phyloP scores from a whole-genome alignment of 2,329 filamentous ascomycete species.

The Cytospora piceicola region DNA sequence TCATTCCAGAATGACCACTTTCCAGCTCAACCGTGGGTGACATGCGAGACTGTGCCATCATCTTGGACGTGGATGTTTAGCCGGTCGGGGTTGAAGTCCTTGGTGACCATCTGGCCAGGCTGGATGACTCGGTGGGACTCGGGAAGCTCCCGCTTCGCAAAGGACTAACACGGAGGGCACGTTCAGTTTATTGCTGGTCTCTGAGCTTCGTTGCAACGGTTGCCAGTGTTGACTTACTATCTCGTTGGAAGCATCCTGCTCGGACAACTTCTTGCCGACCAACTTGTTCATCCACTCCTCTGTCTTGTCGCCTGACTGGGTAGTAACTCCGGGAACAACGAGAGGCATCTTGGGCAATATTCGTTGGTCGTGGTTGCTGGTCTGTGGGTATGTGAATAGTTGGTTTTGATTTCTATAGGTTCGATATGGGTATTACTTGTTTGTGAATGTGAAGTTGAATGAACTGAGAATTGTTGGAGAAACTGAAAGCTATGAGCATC shows the following conservation, averaged over 20 bases:
- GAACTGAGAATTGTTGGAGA: background rate
- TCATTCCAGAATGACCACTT: background rate
- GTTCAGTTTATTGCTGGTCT: slow-evolving; percentile 1
- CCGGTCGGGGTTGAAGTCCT: slow-evolving; percentile 57
- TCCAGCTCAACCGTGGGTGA: slow-evolving; percentile 55
- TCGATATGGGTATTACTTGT: background rate
- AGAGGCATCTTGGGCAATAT: slow-evolving; percentile 62
- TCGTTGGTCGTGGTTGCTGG: slow-evolving; percentile 6
- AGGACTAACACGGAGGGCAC: slow-evolving; percentile 48
- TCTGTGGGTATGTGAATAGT: slow-evolving; percentile 10
- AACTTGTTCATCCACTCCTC: slow-evolving; percentile 66
- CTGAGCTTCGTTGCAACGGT: background rate
- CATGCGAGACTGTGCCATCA: slow-evolving; percentile 63
- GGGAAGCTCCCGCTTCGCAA: slow-evolving; percentile 64
- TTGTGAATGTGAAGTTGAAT: background rate
- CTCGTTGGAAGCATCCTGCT: slow-evolving; percentile 50
- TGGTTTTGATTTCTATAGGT: background rate
- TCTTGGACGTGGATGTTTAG: slow-evolving; percentile 64
- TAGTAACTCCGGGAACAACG: slow-evolving; percentile 62
- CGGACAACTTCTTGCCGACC: slow-evolving; percentile 65
- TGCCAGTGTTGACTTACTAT: slow-evolving; percentile 48
- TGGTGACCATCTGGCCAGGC: slow-evolving; percentile 61
- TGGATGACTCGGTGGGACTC: slow-evolving; percentile 59
- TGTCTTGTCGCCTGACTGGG: slow-evolving; percentile 49
- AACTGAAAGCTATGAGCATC: background rate